Evolutionary conservation across 306 rosid genomes (phyloP), one percentile per base, ranked within the genome.

Genomic region (Corylus americana): DNA sequence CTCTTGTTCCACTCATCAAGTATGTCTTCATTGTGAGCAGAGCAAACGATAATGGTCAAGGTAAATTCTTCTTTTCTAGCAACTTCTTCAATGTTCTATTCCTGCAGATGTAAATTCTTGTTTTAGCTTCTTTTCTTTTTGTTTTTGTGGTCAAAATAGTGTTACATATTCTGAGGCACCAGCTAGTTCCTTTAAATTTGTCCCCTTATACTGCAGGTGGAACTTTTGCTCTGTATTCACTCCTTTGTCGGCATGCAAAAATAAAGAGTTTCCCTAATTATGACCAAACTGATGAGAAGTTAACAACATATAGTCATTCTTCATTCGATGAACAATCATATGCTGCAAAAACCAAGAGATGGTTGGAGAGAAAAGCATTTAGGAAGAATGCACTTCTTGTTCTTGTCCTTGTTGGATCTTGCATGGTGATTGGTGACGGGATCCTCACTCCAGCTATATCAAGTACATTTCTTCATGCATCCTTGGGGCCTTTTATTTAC

Each of bases 11-110:
- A 3, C 98, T 96, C 86, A 87, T 95, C 87, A 95, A 95, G 87
- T 95, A 95, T 70, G 89, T 95, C 67, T 85, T 93, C 67, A 81
- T 96, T 78, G 99, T 93, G 51, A 82, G 94, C 68, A 87, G 90
- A 87, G 99, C 99, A 12, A 96, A 91, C 82, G 99, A 96, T 92
- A 93, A 88, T 69, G 99, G 99, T 80, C 99, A 96, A 96, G 99
- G 99, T 96, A 42, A 42, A 42, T 5, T 42, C 8, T 42, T 42
- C 45, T 42, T 42, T 42, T 42, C 45, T 42, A 42, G 45, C 8
- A 42, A 42, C 45, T 42, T 42, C 45, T 42, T 42, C 6, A 42
- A 5, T 42, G 45, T 42, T 42, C 7, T 42, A 39, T 39, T 39
- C 44, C 5, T 39, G 44, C 44, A 39, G 4, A 39, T 39, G 5